Conservation (phyloP, 331 rosid species). For the Erythrophleum ivorense region DNA sequence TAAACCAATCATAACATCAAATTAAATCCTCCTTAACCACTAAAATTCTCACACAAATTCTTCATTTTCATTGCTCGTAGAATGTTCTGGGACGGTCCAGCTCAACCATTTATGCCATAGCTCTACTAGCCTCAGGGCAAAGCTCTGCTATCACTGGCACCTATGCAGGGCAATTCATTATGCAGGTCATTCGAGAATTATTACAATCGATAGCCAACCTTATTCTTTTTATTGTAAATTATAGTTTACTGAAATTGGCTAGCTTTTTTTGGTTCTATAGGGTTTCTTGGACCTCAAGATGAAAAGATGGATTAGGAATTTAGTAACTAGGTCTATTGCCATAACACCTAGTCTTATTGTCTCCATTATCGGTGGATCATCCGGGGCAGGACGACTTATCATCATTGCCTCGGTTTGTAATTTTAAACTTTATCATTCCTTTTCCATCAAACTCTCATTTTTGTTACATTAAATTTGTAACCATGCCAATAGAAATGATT, state of each 20-base stretch:
- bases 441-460: neutral
- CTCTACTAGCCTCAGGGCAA: slow-evolving; percentile 72
- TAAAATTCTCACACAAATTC: neutral
- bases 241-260: slow-evolving; percentile 6
- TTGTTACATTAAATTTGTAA: neutral
- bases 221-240: neutral
- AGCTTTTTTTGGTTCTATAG: slow-evolving; percentile 35
- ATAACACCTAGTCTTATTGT: slow-evolving; percentile 89
- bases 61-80: slow-evolving; percentile 25
- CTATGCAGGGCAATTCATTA: slow-evolving; percentile 62
- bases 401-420: slow-evolving; percentile 82
- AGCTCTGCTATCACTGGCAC: slow-evolving; percentile 53
- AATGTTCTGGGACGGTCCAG: slow-evolving; percentile 64
- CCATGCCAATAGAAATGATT: slow-evolving; percentile 4
- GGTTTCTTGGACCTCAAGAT: slow-evolving; percentile 88
- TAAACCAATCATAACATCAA: neutral
- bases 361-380: slow-evolving; percentile 76
- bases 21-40: neutral
- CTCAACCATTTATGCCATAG: slow-evolving; percentile 55
- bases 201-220: neutral
- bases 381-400: slow-evolving; percentile 80
- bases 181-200: slow-evolving; percentile 48
- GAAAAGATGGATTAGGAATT: slow-evolving; percentile 75
- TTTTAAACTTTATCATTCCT: neutral
- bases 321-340: slow-evolving; percentile 76